Percentiles rank a stretch among this genome's conserved stretches.
These are phyloP conservation scores for Lantana camara DNA, from an alignment of 257 asterid species.

Conservation along the genomic window DNA sequence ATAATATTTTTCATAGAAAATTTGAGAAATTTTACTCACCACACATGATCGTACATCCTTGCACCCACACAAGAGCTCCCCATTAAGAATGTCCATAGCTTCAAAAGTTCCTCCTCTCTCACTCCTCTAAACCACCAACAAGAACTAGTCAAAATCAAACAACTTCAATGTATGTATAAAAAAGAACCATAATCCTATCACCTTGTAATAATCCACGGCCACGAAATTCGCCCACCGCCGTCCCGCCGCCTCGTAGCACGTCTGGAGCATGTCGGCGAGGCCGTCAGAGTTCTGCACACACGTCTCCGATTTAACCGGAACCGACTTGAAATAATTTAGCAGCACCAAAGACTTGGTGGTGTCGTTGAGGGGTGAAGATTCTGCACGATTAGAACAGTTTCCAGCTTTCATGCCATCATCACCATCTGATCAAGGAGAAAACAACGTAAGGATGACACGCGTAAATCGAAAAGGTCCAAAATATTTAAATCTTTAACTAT, in stretches of 20 bases:
- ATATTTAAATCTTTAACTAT: too few relatives aligned
- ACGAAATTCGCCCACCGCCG: conserved; percentile 82
- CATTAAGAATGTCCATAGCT: conserved; percentile 62
- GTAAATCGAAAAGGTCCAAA: too few relatives aligned
- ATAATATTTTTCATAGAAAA: too few relatives aligned
- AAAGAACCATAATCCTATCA: not conserved
- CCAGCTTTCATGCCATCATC: conserved; percentile 82
- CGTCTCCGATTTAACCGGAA: conserved; percentile 56
- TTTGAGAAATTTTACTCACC: conserved; percentile 31
- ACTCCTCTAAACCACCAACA: conserved; percentile 51
- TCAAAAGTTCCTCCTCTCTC: conserved; percentile 78
- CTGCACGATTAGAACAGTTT: conserved; percentile 60
- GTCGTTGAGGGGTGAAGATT: conserved; percentile 66
- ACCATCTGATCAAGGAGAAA: conserved; percentile 51
- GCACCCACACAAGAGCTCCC: conserved; percentile 57
- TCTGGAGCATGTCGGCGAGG: conserved; percentile 53
- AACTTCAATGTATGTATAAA: too few relatives aligned
- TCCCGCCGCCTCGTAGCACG: conserved; percentile 63
- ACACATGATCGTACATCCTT: conserved; percentile 59
- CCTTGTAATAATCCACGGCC: conserved; percentile 88
- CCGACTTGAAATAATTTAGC: conserved; percentile 62
- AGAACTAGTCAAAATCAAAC: not conserved
- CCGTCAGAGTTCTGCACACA: conserved; percentile 70
- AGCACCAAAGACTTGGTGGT: conserved; percentile 63
- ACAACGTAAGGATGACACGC: too few relatives aligned